Percentiles rank a stretch among this genome's conserved stretches.
phyloP scores from a whole-genome alignment of 2,329 filamentous ascomycete genomes.

The Cladophialophora bantiana region DNA sequence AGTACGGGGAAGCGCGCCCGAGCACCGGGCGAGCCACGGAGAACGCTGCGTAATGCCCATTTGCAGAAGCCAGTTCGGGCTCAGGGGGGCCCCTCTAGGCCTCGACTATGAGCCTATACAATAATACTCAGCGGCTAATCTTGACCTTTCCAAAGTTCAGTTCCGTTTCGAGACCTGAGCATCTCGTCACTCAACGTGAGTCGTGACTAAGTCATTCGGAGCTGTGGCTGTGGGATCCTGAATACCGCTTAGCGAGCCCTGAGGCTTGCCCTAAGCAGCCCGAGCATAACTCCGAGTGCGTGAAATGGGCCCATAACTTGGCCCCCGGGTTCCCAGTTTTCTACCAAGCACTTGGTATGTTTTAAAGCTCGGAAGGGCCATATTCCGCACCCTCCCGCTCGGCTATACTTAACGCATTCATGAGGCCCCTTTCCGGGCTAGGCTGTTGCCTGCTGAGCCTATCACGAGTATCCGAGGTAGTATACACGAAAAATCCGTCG shows the following conservation, averaged over 20 bases:
- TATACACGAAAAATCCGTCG: too few species aligned
- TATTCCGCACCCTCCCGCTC: constrained; percentile 8
- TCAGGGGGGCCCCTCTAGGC: not conserved
- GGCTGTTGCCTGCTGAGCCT: constrained; percentile 12
- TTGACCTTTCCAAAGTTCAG: too few species aligned
- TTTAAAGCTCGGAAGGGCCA: constrained; percentile 11
- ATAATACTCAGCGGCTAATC: too few species aligned
- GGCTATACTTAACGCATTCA: constrained; percentile 9
- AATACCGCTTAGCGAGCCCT: constrained; percentile 15
- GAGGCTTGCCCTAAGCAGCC: constrained; percentile 10
- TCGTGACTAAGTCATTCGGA: constrained; percentile 3
- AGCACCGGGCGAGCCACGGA: not conserved
- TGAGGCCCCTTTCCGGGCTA: constrained; percentile 8
- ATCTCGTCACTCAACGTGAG: constrained; percentile 14
- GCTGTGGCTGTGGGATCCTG: constrained; percentile 8
- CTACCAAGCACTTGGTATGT: too few species aligned
- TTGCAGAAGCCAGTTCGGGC: not conserved
- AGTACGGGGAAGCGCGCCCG: not conserved
- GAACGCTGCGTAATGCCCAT: not conserved
- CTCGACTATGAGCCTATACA: not conserved
- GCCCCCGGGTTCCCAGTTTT: constrained; percentile 11
- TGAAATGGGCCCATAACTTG: constrained; percentile 7
- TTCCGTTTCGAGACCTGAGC: constrained; percentile 11
- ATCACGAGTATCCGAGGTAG: constrained; percentile 13
- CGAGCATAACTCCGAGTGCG: constrained; percentile 10